Percentiles rank a stretch among this genome's conserved stretches.
Conservation (phyloP, 2,329 filamentous ascomycete species). For the Colletotrichum endophyticum region DNA sequence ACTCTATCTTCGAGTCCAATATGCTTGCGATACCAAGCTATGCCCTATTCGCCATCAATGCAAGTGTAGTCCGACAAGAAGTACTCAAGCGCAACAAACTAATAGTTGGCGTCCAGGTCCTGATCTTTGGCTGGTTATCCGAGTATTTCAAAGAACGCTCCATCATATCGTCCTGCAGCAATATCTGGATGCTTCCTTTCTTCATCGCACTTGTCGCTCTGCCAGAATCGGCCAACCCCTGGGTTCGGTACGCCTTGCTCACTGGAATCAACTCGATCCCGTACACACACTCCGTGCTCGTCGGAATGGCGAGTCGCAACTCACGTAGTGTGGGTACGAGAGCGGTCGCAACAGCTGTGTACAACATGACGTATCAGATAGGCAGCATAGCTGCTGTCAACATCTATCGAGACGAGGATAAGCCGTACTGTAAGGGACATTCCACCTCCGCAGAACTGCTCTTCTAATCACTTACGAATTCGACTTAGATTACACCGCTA, state of each 20-base stretch:
- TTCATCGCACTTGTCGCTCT: slow-evolving; percentile 50
- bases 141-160: slow-evolving; percentile 53
- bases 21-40: slow-evolving; percentile 24
- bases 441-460: fast-evolving
- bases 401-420: slow-evolving; percentile 57
- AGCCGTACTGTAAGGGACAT: slow-evolving; percentile 33
- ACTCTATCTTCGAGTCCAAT: slow-evolving; percentile 54
- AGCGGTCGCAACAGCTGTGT: slow-evolving; percentile 51
- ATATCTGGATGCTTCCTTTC: slow-evolving; percentile 58
- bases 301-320: slow-evolving; percentile 50
- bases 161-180: slow-evolving; percentile 52
- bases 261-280: slow-evolving; percentile 59
- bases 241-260: slow-evolving; percentile 56
- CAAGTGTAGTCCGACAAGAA: slow-evolving; percentile 55
- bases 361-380: slow-evolving; percentile 55
- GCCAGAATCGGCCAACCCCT: slow-evolving; percentile 44
- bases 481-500: background rate
- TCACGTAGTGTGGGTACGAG: slow-evolving; percentile 47
- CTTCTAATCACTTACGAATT: background rate
- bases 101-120: slow-evolving; percentile 24
- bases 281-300: slow-evolving; percentile 54
- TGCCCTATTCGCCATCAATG: slow-evolving; percentile 17
- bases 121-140: slow-evolving; percentile 45
- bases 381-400: slow-evolving; percentile 47
- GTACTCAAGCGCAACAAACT: slow-evolving; percentile 40